Evolutionary conservation across 2,329 filamentous ascomycete genomes (phyloP), one percentile per base, ranked within the genome.

Genomic region (Lachnellula occidentalis): DNA sequence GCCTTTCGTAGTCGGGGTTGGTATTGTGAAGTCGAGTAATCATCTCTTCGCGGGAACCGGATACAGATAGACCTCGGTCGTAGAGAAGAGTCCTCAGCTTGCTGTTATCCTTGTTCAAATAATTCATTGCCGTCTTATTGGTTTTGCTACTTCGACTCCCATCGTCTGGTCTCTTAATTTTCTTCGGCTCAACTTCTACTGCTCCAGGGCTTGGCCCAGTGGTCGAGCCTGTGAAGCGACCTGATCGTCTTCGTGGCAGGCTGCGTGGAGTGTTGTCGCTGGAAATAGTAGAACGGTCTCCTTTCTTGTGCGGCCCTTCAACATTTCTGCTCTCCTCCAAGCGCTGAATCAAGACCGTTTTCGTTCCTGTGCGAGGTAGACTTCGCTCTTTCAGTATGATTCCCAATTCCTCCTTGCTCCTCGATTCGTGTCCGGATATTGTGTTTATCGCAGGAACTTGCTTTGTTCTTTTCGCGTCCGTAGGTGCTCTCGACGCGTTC

Each of bases 61-160:
- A 36, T 4, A 37, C 31, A 2, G 56, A 34, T 0, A 61, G 5
- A 8, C 34, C 21, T 43, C 62, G 42, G 17, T 62, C 61, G 6
- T 27, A 12, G 4, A 63, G 52, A 24, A 64, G 45, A 14, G 24
- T 22, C 9, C 45, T 47, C 4, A 63, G 48, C 31, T 59, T 64
- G 50, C 59, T 57, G 45, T 61, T 60, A 34, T 64, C 61, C 27
- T 61, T 61, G 11, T 34, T 46, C 1, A n/a, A 45, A 27, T 61
- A 61, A 17, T 54, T 21, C 14, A 59, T 48, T 45, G 41, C 22
- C 12, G 36, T 8, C 2, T 36, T 17, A 36, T 39, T 27, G 34
- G 24, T 17, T 42, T 4, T 37, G 17, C 34, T 27, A 11, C 7
- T 36, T 39, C 19, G 17, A 37, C 34, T 37, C 31, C 11, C 27